Evolutionary conservation across 345 rosid genomes (phyloP), one percentile per base, ranked within the genome.

Genomic region (Anastatica hierochuntica): DNA sequence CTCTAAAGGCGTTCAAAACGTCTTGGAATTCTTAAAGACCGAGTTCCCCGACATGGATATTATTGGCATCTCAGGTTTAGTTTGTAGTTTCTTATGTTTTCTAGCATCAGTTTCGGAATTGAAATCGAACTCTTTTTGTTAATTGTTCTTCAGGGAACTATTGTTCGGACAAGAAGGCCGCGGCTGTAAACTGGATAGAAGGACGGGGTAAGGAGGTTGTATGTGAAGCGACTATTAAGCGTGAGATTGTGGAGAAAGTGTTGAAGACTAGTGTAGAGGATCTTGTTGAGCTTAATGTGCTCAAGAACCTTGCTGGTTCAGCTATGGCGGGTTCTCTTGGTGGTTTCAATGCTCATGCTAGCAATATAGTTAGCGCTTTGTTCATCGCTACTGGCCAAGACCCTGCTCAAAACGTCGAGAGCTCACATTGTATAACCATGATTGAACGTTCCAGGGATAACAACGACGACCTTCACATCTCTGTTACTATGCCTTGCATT

Each of bases 241-340:
- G 54, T 19, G 87, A 75, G 39, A 68, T 78, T 31, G 85, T 82
- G 61, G 75, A 56, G 72, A 78, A 76, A 33, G 78, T 85, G 20
- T 64, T 85, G 62, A 85, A 85, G 72, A 76, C 87, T 33, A 85
- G 50, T 46, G 83, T 85, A 3, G 72, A 59, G 16, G 72, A 81
- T 35, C 74, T 85, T 14, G 81, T 78, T 7, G 95, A 85, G 69
- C 87, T 85, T 12, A 80, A 85, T 71, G 52, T 73, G 76, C 76
- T 74, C 14, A 85, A 85, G 76, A 85, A 85, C 72, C 83, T 82
- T 16, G 58, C 77, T 2, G 90, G 95, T 47, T 85, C 95, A 14
- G 94, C 94, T 11, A 18, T 85, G 66, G 95, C 95, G 6, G 95
- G 95, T 13, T 60, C 90, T 57, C 77, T 85, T 4, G 95, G 90